Evolutionary conservation across 1,139 yeast species (phyloP).

Genomic region (Magnusiomyces sp.): DNA sequence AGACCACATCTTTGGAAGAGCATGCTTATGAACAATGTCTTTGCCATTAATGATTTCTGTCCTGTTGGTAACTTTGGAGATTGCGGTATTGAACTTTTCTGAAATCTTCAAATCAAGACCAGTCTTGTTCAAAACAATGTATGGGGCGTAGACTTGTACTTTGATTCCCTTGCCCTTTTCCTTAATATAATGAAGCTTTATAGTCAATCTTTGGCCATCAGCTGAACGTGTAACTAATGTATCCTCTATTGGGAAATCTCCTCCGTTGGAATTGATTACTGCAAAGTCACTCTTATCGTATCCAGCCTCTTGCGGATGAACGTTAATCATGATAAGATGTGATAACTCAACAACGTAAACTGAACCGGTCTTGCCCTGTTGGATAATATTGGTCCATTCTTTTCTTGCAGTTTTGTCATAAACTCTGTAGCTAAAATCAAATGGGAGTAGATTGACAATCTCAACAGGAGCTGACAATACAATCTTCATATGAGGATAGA

Average conservation of each 20-base stretch:
- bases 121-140: constrained; percentile 72
- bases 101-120: constrained; percentile 54
- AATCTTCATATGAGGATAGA: constrained; percentile 79
- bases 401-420: constrained; percentile 68
- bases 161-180: constrained; percentile 18
- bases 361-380: constrained; percentile 57
- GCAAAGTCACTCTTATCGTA: constrained; percentile 72
- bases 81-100: constrained; percentile 46
- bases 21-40: constrained; percentile 25
- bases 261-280: constrained; percentile 50
- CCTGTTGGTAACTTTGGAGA: constrained; percentile 31
- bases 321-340: constrained; percentile 60
- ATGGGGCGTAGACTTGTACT: constrained; percentile 74
- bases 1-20: constrained; percentile 76
- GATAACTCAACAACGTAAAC: constrained; percentile 76
- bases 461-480: constrained; percentile 81
- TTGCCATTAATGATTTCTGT: constrained; percentile 10
- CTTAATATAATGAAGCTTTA: constrained; percentile 55
- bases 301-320: constrained; percentile 59
- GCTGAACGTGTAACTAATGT: constrained; percentile 26
- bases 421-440: constrained; percentile 64
- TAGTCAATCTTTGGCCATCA: constrained; percentile 59
- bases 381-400: constrained; percentile 58
- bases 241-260: constrained; percentile 49
- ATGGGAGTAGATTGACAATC: constrained; percentile 78